Base-by-base conservation (phyloP, 257 asterid species). In the Nicotiana knightiana region DNA sequence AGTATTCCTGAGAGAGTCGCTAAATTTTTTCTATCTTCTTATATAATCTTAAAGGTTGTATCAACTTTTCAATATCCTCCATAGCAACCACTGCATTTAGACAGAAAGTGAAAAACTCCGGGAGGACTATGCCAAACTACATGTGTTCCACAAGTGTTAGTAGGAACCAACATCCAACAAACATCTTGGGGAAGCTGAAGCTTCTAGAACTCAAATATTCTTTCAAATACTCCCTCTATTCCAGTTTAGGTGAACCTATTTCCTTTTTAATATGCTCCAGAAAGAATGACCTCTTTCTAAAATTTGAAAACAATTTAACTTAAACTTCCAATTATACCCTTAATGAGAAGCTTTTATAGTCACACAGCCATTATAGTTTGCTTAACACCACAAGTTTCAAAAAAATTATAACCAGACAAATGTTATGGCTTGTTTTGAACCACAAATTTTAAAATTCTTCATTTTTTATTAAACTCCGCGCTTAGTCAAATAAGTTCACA, bases 11-110 rank as follows among this genome's bases (percentile, higher is more conserved):
- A 65, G 98, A 93, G 73, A 93, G 83, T 26, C 81, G 88, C 51
- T 86, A 86, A 81, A 95, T 93, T 13, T 81, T 89, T 10, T 18
- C 13, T 51, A 97, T 89, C 87, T 90, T 93, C 85, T 21, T 89
- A 46, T 89, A 59, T 81, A 95, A 85, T 84, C 98, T 97, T 82
- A 95, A 89, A 81, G 93, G 90, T 57, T 82, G 87, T 83, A 90
- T 90, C 37, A 91, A 85, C 59, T 89, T 87, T 83, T 87, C 91
- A 16, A 95, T 92, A 62, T 90, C 93, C 87, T 86, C 89, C 46
- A 85, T 81, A 58, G 98, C 97, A 68, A 85, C 48, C 85, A 91
- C 73, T 32, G 99, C 98, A 88, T 88, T 86, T 81, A 98, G 99
- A 85, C 97, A 95, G 11, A 92, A 87, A 61, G 83, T 53, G 67